A percentile compares a stretch with the other conserved stretches of the same genome.
phyloP scores from a whole-genome alignment of 148 eudicot genomes.

The Chenopodium album region DNA sequence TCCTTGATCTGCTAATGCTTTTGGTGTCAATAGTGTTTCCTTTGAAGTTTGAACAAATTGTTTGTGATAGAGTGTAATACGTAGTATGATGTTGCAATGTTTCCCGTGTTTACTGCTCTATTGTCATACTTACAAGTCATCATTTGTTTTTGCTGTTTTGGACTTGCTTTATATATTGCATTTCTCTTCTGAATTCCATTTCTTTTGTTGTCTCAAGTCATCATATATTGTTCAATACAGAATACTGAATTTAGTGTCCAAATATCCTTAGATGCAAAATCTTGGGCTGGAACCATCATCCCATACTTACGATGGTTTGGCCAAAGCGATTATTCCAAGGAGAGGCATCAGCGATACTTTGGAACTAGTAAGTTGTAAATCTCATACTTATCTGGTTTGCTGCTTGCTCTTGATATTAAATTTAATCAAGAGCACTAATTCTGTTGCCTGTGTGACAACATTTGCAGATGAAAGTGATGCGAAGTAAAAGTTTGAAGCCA shows the following conservation, averaged over 20 bases:
- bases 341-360: slow-evolving; percentile 44
- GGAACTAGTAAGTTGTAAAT: slow-evolving; percentile 53
- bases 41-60: not conserved
- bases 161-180: not conserved
- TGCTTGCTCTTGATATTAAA: slow-evolving; percentile 12
- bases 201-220: slow-evolving; percentile 2
- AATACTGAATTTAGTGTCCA: slow-evolving; percentile 23
- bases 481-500: slow-evolving; percentile 56
- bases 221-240: slow-evolving; percentile 16
- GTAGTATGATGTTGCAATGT: not conserved
- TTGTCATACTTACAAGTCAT: not conserved
- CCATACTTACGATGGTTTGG: slow-evolving; percentile 58
- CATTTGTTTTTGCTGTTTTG: not conserved
- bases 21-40: not conserved
- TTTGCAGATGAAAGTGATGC: slow-evolving; percentile 68
- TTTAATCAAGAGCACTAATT: slow-evolving; percentile 7
- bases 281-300: slow-evolving; percentile 76
- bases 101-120: not conserved
- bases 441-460: slow-evolving; percentile 8
- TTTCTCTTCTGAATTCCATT: not conserved
- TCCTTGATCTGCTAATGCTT: not conserved
- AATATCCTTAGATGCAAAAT: slow-evolving; percentile 67
- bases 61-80: not conserved
- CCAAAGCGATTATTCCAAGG: slow-evolving; percentile 53
- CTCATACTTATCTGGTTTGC: slow-evolving; percentile 8